phyloP scores from a whole-genome alignment of 1,139 yeast genomes.

The Hansenula sp. region DNA sequence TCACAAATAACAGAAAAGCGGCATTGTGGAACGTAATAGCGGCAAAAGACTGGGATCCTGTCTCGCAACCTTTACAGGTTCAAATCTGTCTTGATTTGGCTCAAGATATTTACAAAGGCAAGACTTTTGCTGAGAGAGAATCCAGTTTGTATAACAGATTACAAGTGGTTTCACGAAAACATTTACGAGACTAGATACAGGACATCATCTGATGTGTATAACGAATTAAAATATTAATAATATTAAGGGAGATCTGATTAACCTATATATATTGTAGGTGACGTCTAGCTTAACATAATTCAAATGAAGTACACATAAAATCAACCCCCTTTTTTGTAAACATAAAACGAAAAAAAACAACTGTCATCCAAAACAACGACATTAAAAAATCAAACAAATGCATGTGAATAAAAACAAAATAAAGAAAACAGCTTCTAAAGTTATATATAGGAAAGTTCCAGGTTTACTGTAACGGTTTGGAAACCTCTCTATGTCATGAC shows the following conservation, averaged over 20 bases:
- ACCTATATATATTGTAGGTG: too few relatives aligned
- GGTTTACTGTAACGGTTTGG: too few relatives aligned
- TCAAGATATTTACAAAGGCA: conserved; percentile 7
- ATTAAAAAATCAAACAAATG: not conserved
- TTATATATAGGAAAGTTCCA: not conserved
- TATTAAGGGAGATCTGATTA: not conserved
- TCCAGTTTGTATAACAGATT: conserved; percentile 21
- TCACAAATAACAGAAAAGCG: conserved; percentile 66
- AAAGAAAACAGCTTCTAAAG: not conserved
- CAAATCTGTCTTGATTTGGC: conserved; percentile 15
- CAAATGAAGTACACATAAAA: not conserved
- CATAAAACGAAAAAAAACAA: conserved; percentile 1
- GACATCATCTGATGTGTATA: not conserved
- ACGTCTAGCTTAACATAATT: too few relatives aligned
- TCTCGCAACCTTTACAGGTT: conserved; percentile 23
- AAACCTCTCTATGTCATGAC: too few relatives aligned
- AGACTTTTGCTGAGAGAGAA: conserved; percentile 16
- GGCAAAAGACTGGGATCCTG: conserved; percentile 64
- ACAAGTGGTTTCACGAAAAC: not conserved
- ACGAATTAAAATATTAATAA: conserved; percentile 1
- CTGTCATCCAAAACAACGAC: not conserved
- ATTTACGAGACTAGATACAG: conserved; percentile 3
- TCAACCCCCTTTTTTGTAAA: not conserved
- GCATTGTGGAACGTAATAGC: conserved; percentile 78
- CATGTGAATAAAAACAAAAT: not conserved